Percentiles rank a stretch among this genome's conserved stretches.
Conservation (phyloP, 352 stramenopile species). For the Globisporangium spinosum region DNA sequence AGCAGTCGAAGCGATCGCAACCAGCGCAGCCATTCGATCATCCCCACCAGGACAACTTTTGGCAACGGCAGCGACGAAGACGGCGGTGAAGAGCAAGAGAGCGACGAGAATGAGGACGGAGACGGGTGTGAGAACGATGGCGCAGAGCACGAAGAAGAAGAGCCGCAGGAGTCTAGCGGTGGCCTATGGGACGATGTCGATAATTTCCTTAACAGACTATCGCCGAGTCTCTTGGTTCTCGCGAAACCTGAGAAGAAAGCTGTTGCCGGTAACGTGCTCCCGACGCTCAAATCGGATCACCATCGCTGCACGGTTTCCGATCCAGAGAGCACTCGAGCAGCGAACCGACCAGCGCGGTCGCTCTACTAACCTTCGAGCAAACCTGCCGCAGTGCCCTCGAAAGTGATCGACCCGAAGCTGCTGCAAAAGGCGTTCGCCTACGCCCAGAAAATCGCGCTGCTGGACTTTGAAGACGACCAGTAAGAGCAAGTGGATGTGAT, state of each 20-base stretch:
- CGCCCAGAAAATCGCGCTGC: conserved; percentile 47
- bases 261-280: conserved; percentile 30
- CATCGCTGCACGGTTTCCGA: conserved; percentile 16
- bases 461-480: conserved; percentile 42
- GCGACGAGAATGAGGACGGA: conserved; percentile 22
- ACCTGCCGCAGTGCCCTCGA: conserved; percentile 13
- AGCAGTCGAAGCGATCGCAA: conserved; percentile 32
- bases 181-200: conserved; percentile 74
- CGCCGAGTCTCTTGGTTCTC: conserved; percentile 45
- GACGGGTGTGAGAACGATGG: conserved; percentile 20
- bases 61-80: conserved; percentile 10
- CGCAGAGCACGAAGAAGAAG: conserved; percentile 13
- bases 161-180: conserved; percentile 42
- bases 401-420: conserved; percentile 54
- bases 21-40: conserved; percentile 18
- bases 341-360: conserved; percentile 21
- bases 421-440: conserved; percentile 80
- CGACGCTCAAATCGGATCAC: conserved; percentile 31
- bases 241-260: conserved; percentile 32
- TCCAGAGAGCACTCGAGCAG: conserved; percentile 22
- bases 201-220: conserved; percentile 68
- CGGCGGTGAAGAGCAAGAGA: conserved; percentile 15
- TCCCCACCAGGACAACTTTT: background rate
- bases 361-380: conserved; percentile 16
- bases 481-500: conserved; percentile 16